Percentiles rank a stretch among this genome's conserved stretches.
Evolutionary conservation across 345 rosid genomes (phyloP).

Genomic region (Brassica incana): DNA sequence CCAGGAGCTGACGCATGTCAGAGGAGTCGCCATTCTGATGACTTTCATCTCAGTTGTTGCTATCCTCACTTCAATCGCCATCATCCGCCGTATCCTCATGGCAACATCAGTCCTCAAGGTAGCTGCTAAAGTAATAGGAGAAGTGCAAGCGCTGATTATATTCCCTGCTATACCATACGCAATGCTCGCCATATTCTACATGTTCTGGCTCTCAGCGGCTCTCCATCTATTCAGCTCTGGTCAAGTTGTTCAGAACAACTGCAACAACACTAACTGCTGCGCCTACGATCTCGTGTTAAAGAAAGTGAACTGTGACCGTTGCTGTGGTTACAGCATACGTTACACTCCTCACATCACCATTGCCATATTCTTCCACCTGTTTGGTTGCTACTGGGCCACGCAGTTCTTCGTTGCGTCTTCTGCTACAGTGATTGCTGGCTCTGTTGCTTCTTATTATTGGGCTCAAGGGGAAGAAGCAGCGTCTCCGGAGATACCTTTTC

Average conservation of each 20-base stretch:
- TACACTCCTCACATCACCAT: slow-evolving; percentile 92
- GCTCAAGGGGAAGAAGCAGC: slow-evolving; percentile 70
- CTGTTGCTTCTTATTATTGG: slow-evolving; percentile 98
- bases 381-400: slow-evolving; percentile 98
- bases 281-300: slow-evolving; percentile 79
- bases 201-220: slow-evolving; percentile 94
- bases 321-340: slow-evolving; percentile 85
- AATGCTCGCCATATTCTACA: slow-evolving; percentile 81
- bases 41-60: slow-evolving; percentile 73
- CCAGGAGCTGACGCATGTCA: slow-evolving; percentile 85
- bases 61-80: slow-evolving; percentile 85
- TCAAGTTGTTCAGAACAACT: slow-evolving; percentile 70
- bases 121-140: slow-evolving; percentile 98
- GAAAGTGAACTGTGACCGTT: slow-evolving; percentile 79
- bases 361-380: slow-evolving; percentile 86
- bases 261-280: slow-evolving; percentile 75
- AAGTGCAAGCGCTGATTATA: slow-evolving; percentile 90
- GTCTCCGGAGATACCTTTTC: slow-evolving; percentile 89
- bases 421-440: slow-evolving; percentile 85
- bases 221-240: slow-evolving; percentile 95
- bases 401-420: slow-evolving; percentile 85
- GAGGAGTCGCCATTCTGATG: slow-evolving; percentile 72
- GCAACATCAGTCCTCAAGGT: slow-evolving; percentile 98
- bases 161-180: slow-evolving; percentile 79
- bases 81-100: slow-evolving; percentile 89